Base-by-base conservation (phyloP, 2,329 filamentous ascomycete genomes). In the Diplodia sapinea region DNA sequence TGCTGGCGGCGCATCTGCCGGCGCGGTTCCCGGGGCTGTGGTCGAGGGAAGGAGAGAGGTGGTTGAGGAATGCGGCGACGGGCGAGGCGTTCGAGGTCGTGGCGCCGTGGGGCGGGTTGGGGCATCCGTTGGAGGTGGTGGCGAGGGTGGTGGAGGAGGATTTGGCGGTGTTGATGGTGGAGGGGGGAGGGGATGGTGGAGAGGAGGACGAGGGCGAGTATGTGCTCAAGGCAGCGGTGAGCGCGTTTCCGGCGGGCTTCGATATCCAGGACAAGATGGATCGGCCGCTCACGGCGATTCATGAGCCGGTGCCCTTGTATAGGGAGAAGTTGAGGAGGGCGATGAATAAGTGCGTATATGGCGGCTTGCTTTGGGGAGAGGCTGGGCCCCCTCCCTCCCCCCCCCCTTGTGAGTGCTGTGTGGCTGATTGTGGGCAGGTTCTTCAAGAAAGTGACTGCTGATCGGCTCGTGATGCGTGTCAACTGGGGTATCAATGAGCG, bases 171-270 rank as follows among this genome's bases (percentile, higher is more conserved):
- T 47, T 67, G 65, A 20, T 66, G 40, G 38, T 38, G 40, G 49
- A 49, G 13, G 8, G 9, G 12, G 62, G 20, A 8, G 52, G 2
- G 1, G 40, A 20, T 2, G 51, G 11, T 29, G 26, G 15, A 3
- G 63, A 57, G 3, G 51, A n/a, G 7, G 17, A n/a, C 2, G 62
- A 47, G 17, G 40, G n/a, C 2, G 65, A 67, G 36, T 67, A 67
- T 17, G 65, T 67, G n/a, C 17, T 67, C 20, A 67, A 54, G 49
- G 65, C 65, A 33, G 56, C 33, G n/a, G 56, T 67, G 9, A 50
- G 54, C 54, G 65, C 55, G 7, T 67, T 67, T 52, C 65, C 65
- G 36, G 65, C 65, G 13, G 65, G 65, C 4, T 67, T 67, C 9
- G 49, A 67, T 17, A 62, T 67, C 1, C 33, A 47, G 31, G 65